Evolutionary conservation across 2,329 filamentous ascomycete genomes (phyloP), one percentile per base, ranked within the genome.

Genomic region (Orbilia javanica): DNA sequence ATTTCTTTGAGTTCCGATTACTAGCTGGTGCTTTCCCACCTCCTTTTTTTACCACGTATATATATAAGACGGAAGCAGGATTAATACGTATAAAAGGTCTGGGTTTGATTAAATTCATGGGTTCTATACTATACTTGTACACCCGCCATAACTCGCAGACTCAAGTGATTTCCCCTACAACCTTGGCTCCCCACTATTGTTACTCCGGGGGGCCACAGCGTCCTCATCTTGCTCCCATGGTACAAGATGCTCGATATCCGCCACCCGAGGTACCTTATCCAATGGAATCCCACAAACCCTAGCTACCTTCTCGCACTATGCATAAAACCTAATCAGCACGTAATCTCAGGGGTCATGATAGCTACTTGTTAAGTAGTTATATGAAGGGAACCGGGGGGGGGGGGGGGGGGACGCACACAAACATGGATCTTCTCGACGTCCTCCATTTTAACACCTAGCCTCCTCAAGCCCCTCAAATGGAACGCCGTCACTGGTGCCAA

Each of bases 401-500:
- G 11, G 42, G 34, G 5, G 44, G 15, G 25, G 20, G 2, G 6
- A 72, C 74, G 11, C 57, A 83, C 79, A 11, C 79, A 62, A 39
- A 80, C 72, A 60, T 81, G 82, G 25, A 83, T 46, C 2, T 67
- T 71, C 82, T 87, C 85, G 0, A 85, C 85, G 72, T 88, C 86
- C 10, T 84, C 84, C 22, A 81, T 82, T 8, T 83, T 85, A 0
- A 88, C 85, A 0, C 87, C 87, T 31, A 88, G 84, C 39, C 87
- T 82, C 44, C 87, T 82, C 0, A 84, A 85, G 0, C 87, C 87
- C 31, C 87, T 82, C 34, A 88, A 84, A 82, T 90, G 88, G 88
- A 88, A 90, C 15, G 84, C 85, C 1, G 88, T 87, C 81, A 88
- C 55, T 0, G 84, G 82, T 0, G 82, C 83, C 18, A 89, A 81